Evolutionary conservation across 106 monocot species (phyloP).

Genomic region (Dendrobium huoshanense): DNA sequence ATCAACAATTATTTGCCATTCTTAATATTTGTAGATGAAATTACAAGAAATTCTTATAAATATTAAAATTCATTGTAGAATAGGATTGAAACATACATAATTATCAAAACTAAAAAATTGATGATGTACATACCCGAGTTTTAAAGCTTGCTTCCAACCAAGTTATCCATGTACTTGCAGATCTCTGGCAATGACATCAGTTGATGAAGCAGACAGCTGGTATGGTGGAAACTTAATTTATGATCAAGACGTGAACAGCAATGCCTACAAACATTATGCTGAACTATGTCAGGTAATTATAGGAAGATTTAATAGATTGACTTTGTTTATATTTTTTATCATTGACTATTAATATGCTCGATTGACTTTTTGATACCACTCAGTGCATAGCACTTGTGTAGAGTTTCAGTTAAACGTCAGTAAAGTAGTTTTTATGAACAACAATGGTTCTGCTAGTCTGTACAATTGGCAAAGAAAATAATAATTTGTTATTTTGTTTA

Average conservation of each 20-base stretch:
- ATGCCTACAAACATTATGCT: constrained; percentile 65
- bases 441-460: not conserved
- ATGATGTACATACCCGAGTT: not conserved
- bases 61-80: not conserved
- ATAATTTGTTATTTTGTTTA: not conserved
- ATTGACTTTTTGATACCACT: not conserved
- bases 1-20: not conserved
- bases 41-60: not conserved
- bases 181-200: constrained; percentile 41
- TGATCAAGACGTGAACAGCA: constrained; percentile 51
- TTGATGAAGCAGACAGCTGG: constrained; percentile 43
- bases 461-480: not conserved
- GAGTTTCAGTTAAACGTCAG: not conserved
- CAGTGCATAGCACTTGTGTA: not conserved
- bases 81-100: not conserved
- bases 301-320: not conserved
- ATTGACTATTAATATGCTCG: not conserved
- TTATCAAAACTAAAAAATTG: not conserved
- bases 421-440: not conserved
- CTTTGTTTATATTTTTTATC: not conserved
- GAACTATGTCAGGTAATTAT: constrained; percentile 48
- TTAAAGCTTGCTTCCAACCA: not conserved
- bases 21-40: not conserved
- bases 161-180: constrained; percentile 18
- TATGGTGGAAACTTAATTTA: constrained; percentile 64